phyloP scores from a whole-genome alignment of 2,329 filamentous ascomycete species.

The Erysiphe pulchra region DNA sequence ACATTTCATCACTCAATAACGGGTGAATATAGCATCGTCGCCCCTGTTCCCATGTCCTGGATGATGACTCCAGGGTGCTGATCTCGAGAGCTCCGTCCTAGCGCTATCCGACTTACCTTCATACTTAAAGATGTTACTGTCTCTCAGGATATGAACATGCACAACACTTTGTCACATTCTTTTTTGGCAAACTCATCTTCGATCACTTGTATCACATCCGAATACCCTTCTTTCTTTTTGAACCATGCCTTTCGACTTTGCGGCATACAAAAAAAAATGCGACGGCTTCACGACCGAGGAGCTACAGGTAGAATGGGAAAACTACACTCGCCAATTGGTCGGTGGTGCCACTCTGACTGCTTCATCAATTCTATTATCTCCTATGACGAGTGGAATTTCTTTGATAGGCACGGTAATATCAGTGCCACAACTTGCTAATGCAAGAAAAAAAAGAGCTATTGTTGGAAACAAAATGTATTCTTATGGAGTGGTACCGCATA shows the following conservation, averaged over 20 bases:
- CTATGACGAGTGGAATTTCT: constrained; percentile 17
- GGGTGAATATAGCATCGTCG: too few species aligned
- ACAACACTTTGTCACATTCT: too few species aligned
- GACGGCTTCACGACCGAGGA: constrained; percentile 14
- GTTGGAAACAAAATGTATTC: constrained; percentile 16
- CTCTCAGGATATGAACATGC: too few species aligned
- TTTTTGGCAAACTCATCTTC: too few species aligned
- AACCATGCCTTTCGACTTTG: constrained; percentile 18
- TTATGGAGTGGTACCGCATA: constrained; percentile 14
- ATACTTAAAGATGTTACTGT: too few species aligned
- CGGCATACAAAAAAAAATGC: constrained; percentile 17
- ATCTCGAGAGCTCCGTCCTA: too few species aligned
- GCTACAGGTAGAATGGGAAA: constrained; percentile 18
- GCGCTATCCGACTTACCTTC: too few species aligned
- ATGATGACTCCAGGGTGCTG: too few species aligned
- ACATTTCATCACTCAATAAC: too few species aligned
- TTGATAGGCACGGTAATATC: constrained; percentile 16
- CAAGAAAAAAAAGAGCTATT: constrained; percentile 18
- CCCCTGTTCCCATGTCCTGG: too few species aligned
- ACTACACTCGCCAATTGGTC: constrained; percentile 18
- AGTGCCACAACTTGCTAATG: constrained; percentile 18
- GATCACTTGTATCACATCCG: too few species aligned
- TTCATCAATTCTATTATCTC: constrained; percentile 15
- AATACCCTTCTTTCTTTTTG: not conserved
- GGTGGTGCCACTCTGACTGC: constrained; percentile 18